Evolutionary conservation across 1,139 yeast genomes (phyloP).

Genomic region (Hemisphaericaspora lyxosophila): DNA sequence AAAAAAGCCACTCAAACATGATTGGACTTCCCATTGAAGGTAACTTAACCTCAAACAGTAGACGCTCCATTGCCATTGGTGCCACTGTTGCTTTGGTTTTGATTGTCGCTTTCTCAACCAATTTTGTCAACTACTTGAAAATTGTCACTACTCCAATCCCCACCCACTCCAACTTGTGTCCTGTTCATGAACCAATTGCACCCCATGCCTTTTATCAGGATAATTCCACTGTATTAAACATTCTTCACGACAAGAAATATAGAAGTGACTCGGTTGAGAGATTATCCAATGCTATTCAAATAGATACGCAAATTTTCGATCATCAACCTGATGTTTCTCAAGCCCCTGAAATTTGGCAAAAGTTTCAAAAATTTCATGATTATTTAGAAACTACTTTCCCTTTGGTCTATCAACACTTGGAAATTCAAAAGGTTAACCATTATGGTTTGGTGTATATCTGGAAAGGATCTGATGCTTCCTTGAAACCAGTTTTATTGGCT

Average conservation of each 20-base stretch:
- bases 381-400: slow-evolving; percentile 63
- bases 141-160: slow-evolving; percentile 23
- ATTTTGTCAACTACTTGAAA: slow-evolving; percentile 22
- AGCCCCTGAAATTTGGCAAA: slow-evolving; percentile 38
- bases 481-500: slow-evolving; percentile 66
- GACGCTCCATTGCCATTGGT: slow-evolving; percentile 6
- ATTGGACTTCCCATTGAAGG: slow-evolving; percentile 18
- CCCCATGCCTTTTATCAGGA: slow-evolving; percentile 32
- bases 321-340: slow-evolving; percentile 41
- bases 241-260: slow-evolving; percentile 34
- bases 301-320: slow-evolving; percentile 48
- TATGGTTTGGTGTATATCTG: slow-evolving; percentile 63
- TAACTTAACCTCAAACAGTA: slow-evolving; percentile 6
- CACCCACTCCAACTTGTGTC: slow-evolving; percentile 24
- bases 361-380: slow-evolving; percentile 53
- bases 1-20: no score
- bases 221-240: slow-evolving; percentile 34
- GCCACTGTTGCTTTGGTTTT: slow-evolving; percentile 15
- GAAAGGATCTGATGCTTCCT: slow-evolving; percentile 52
- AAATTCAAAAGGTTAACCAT: slow-evolving; percentile 54
- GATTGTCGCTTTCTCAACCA: slow-evolving; percentile 23
- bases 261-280: slow-evolving; percentile 35
- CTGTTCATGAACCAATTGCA: slow-evolving; percentile 28
- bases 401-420: slow-evolving; percentile 45
- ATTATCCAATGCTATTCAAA: slow-evolving; percentile 43